phyloP scores from a whole-genome alignment of 78 protist species.

The Speleostelium caveatum region DNA sequence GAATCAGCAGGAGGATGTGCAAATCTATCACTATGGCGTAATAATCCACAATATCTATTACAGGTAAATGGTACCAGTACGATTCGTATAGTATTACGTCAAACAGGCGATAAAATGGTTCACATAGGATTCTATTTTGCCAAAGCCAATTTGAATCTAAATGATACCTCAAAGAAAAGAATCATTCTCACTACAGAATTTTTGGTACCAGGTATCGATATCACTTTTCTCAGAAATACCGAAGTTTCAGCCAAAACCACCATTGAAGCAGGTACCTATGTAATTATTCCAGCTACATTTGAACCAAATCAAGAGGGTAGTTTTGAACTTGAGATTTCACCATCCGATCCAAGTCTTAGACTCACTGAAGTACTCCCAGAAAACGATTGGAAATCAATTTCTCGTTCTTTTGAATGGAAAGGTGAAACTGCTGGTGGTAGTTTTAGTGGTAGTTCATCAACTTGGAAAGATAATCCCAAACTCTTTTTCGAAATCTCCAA shows the following conservation, averaged over 20 bases:
- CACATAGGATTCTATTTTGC: conserved; percentile 73
- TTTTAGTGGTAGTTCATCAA: conserved; percentile 60
- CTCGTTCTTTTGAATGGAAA: conserved; percentile 40
- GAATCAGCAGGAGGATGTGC: conserved; percentile 81
- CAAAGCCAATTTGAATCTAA: conserved; percentile 2
- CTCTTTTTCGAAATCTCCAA: conserved; percentile 36
- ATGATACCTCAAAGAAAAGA: neutral
- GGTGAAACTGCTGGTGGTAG: conserved; percentile 71
- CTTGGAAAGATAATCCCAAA: conserved; percentile 80
- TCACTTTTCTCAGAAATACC: conserved; percentile 36
- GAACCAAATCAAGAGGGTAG: conserved; percentile 67
- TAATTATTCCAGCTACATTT: conserved; percentile 72
- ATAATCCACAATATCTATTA: conserved; percentile 69
- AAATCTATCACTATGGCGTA: conserved; percentile 31
- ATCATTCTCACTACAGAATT: conserved; percentile 15
- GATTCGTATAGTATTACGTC: conserved; percentile 33
- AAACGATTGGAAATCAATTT: conserved; percentile 28
- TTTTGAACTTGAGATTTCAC: conserved; percentile 54
- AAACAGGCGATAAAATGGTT: conserved; percentile 57
- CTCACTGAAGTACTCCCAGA: conserved; percentile 32
- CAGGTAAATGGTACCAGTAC: neutral
- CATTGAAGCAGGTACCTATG: conserved; percentile 52
- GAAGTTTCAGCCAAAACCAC: conserved; percentile 43
- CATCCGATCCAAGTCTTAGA: neutral
- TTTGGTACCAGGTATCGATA: conserved; percentile 69